Evolutionary conservation across 441 rosid species (phyloP).

Genomic region (Euphorbia schlechtendalii): DNA sequence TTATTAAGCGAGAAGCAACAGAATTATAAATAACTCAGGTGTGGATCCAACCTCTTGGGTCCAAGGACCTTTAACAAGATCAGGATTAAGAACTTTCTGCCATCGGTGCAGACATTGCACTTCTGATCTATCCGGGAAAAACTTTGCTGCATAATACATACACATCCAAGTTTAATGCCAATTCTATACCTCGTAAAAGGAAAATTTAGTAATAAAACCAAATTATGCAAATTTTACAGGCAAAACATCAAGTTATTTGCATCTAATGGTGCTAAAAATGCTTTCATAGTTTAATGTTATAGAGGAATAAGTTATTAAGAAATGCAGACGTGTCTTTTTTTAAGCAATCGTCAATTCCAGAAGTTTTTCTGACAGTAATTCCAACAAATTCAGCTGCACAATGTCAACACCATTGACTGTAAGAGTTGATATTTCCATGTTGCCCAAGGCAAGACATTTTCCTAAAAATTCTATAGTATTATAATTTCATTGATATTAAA

Average conservation of each 20-base stretch:
- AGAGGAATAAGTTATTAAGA: neutral
- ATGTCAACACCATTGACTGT: neutral
- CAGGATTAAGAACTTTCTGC: slow-evolving; percentile 99
- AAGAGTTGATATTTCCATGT: no score
- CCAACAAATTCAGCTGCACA: neutral
- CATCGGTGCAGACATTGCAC: slow-evolving; percentile 98
- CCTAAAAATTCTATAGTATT: neutral
- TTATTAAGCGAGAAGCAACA: slow-evolving; percentile 18
- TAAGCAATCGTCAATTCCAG: neutral
- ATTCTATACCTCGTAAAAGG: neutral
- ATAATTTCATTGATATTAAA: neutral
- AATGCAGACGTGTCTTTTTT: neutral
- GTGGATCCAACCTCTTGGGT: slow-evolving; percentile 66
- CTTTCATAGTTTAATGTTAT: neutral
- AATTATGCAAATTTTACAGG: neutral
- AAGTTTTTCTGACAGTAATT: neutral
- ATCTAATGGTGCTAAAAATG: neutral
- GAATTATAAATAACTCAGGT: slow-evolving; percentile 10
- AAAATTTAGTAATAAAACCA: neutral
- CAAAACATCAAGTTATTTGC: neutral
- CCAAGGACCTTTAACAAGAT: slow-evolving; percentile 99
- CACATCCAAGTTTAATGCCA: neutral
- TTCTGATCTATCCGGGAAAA: slow-evolving; percentile 80
- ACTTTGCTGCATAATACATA: slow-evolving; percentile 58
- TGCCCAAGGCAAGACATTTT: neutral